These are phyloP conservation scores for Neurospora terricola DNA, from an alignment of 495 filamentous ascomycete genomes.

Conservation along the genomic window DNA sequence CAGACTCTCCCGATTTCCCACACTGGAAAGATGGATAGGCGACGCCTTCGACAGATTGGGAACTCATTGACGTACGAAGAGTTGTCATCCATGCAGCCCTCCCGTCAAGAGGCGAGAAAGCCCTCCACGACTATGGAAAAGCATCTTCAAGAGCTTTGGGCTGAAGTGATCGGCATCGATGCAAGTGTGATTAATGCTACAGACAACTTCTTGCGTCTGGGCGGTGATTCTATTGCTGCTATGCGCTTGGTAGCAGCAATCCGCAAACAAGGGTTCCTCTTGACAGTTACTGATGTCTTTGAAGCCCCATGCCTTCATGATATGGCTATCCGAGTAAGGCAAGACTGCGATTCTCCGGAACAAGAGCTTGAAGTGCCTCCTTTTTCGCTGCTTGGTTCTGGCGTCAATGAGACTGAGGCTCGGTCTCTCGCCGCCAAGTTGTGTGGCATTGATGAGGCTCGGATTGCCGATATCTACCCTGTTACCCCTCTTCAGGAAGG, in stretches of 20 bases:
- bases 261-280: constrained; percentile 33
- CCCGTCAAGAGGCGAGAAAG: background rate
- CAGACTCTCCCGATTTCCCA: constrained; percentile 27
- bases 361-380: background rate
- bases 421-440: background rate
- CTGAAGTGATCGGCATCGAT: constrained; percentile 5
- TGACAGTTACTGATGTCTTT: constrained; percentile 47
- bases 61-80: background rate
- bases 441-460: constrained; percentile 3
- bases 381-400: background rate
- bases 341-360: background rate
- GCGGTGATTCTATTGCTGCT: constrained; percentile 23
- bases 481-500: constrained; percentile 35
- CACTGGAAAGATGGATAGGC: constrained; percentile 42
- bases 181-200: constrained; percentile 2
- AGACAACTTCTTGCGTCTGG: constrained; percentile 23
- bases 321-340: constrained; percentile 19
- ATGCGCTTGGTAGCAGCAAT: constrained; percentile 48
- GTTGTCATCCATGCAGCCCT: constrained; percentile 3
- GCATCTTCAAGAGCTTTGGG: constrained; percentile 8
- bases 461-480: constrained; percentile 33
- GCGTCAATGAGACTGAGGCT: background rate
- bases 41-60: constrained; percentile 25
- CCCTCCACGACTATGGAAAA: constrained; percentile 5
- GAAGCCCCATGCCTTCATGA: constrained; percentile 36